These are phyloP conservation scores for Exophiala alcalophila DNA, from an alignment of 2,329 filamentous ascomycete genomes.

Conservation along the genomic window DNA sequence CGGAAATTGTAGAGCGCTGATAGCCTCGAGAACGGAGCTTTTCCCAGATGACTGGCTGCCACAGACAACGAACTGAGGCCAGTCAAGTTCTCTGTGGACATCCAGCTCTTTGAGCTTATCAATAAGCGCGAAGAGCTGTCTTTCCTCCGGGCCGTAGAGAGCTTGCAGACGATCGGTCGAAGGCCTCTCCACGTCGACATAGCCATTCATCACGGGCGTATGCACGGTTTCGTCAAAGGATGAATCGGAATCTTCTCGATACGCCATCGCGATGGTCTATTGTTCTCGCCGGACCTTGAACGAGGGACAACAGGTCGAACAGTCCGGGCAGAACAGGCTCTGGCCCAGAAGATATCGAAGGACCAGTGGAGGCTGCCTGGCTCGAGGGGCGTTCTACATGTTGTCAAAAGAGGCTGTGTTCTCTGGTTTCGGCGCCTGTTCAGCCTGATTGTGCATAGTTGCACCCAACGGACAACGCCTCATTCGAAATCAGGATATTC, in stretches of 20 bases:
- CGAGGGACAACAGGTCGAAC: no score
- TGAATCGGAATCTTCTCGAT: conserved; percentile 1
- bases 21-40: conserved; percentile 58
- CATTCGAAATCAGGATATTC: no score
- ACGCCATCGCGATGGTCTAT: conserved; percentile 5
- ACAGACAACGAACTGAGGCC: conserved; percentile 63
- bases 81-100: conserved; percentile 43
- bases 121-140: conserved; percentile 8
- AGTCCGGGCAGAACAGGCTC: no score
- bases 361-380: no score
- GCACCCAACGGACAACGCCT: no score
- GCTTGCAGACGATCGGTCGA: conserved; percentile 1
- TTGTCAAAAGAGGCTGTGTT: no score
- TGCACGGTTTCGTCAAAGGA: background rate
- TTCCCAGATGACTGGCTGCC: conserved; percentile 66
- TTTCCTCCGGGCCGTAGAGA: conserved; percentile 7
- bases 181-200: conserved; percentile 4
- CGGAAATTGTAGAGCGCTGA: conserved; percentile 61
- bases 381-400: no score
- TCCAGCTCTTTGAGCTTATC: conserved; percentile 37
- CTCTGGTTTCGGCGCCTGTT: no score
- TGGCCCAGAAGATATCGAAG: no score
- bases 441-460: no score
- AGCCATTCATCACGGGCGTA: conserved; percentile 6
- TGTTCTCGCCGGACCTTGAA: no score